phyloP scores from a whole-genome alignment of 768 basidiomycete species.

The Boletus pseudo-olivaceus region DNA sequence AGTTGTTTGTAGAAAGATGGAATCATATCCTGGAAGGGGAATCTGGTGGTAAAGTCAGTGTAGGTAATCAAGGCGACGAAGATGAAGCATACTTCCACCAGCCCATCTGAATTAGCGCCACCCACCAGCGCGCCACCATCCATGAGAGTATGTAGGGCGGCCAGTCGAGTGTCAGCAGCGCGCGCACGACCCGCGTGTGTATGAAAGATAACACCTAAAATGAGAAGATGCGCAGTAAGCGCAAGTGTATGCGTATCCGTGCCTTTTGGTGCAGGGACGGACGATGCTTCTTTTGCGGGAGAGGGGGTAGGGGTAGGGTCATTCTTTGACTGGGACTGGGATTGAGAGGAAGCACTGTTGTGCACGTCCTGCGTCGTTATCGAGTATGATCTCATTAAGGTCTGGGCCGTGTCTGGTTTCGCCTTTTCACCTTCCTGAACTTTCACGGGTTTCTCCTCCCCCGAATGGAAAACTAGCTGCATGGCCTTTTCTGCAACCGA shows the following conservation, averaged over 20 bases:
- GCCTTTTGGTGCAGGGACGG: slow-evolving; percentile 18
- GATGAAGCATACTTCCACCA: slow-evolving; percentile 33
- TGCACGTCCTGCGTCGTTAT: slow-evolving; percentile 30
- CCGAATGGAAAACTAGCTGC: slow-evolving; percentile 33
- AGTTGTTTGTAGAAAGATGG: slow-evolving; percentile 56
- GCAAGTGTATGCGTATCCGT: slow-evolving; percentile 34
- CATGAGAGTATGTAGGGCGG: slow-evolving; percentile 61
- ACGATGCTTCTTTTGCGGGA: background rate
- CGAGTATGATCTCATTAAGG: slow-evolving; percentile 28
- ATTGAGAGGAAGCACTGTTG: slow-evolving; percentile 19
- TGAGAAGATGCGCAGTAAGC: slow-evolving; percentile 56
- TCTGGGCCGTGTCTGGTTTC: slow-evolving; percentile 11
- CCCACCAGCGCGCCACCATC: slow-evolving; percentile 51
- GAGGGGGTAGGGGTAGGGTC: background rate
- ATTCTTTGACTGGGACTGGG: slow-evolving; percentile 16
- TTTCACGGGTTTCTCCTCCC: slow-evolving; percentile 5
- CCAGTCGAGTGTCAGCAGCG: slow-evolving; percentile 48
- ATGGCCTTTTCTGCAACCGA: slow-evolving; percentile 48
- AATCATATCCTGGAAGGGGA: slow-evolving; percentile 33
- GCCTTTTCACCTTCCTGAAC: slow-evolving; percentile 2
- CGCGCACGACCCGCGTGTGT: slow-evolving; percentile 55
- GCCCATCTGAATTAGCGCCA: slow-evolving; percentile 34
- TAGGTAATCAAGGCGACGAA: slow-evolving; percentile 17
- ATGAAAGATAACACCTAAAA: slow-evolving; percentile 57
- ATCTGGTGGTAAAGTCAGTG: slow-evolving; percentile 20